These are phyloP conservation scores for Ophiosphaerella herpotricha DNA, from an alignment of 2,329 filamentous ascomycete genomes.

Conservation along the genomic window DNA sequence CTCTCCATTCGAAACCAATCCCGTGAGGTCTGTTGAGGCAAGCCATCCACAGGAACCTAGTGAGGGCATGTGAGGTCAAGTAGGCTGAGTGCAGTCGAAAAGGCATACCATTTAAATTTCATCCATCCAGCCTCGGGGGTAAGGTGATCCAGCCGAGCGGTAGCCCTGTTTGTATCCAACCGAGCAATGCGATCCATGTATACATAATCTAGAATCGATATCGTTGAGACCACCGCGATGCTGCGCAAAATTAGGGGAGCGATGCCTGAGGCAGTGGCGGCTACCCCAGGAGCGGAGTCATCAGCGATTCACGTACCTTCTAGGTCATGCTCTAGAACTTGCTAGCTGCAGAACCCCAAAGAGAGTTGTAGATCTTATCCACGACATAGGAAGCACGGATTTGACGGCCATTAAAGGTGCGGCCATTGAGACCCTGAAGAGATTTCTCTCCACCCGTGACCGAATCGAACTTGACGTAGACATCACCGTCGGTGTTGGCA, in stretches of 20 bases:
- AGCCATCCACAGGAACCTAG: constrained; percentile 11
- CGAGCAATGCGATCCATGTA: constrained; percentile 6
- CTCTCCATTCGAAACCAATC: constrained; percentile 11
- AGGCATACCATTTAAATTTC: background rate
- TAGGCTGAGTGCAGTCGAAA: constrained; percentile 6
- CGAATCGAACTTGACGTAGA: constrained; percentile 98
- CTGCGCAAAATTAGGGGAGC: constrained; percentile 1
- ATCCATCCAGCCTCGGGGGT: constrained; percentile 1
- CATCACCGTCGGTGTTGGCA: constrained; percentile 90
- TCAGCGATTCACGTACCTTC: constrained; percentile 19
- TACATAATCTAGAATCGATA: background rate
- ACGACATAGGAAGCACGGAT: constrained; percentile 96
- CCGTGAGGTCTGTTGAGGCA: constrained; percentile 7
- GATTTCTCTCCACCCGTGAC: constrained; percentile 95
- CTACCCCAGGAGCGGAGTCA: background rate
- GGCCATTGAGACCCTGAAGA: constrained; percentile 95
- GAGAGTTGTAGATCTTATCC: constrained; percentile 97
- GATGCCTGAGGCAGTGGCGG: constrained; percentile 10
- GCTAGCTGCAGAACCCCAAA: constrained; percentile 57
- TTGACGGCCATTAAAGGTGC: constrained; percentile 90
- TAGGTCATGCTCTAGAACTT: constrained; percentile 22
- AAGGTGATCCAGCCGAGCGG: background rate
- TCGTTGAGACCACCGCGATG: background rate
- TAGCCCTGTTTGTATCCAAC: constrained; percentile 10
- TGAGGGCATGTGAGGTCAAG: constrained; percentile 20